A percentile compares a stretch with the other conserved stretches of the same genome.
Conservation (phyloP, 495 filamentous ascomycete genomes). For the Viridothelium virens region DNA sequence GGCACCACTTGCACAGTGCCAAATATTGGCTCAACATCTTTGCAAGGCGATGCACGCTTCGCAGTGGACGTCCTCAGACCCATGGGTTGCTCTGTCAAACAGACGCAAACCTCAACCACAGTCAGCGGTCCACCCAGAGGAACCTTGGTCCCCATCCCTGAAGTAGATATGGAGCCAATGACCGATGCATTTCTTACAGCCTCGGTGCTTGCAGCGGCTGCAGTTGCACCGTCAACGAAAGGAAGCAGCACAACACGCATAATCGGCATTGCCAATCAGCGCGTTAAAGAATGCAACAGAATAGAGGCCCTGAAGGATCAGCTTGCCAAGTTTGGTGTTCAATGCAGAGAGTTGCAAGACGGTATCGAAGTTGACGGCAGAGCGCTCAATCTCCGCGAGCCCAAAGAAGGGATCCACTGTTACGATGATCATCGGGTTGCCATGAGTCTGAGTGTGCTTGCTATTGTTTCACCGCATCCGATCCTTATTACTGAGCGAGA, state of each 20-base stretch:
- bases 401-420: conserved; percentile 68
- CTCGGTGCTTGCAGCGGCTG: conserved; percentile 75
- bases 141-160: conserved; percentile 56
- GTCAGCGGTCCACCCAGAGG: conserved; percentile 80
- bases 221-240: conserved; percentile 48
- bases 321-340: conserved; percentile 90
- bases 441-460: conserved; percentile 95
- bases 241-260: conserved; percentile 67
- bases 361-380: conserved; percentile 55
- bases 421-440: conserved; percentile 98
- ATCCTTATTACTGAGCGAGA: conserved; percentile 80
- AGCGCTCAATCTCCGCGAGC: conserved; percentile 32
- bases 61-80: conserved; percentile 81
- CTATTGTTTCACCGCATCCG: conserved; percentile 50
- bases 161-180: conserved; percentile 98
- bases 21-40: conserved; percentile 83
- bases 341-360: conserved; percentile 80
- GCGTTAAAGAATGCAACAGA: conserved; percentile 97
- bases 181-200: conserved; percentile 97
- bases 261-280: conserved; percentile 94
- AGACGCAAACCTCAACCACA: conserved; percentile 79
- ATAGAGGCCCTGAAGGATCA: conserved; percentile 95
- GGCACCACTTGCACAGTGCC: conserved; percentile 92
- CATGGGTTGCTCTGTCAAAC: conserved; percentile 89
- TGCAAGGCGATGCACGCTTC: conserved; percentile 95